Conservation (phyloP, 345 rosid genomes). For the Leavenworthia alabamica region DNA sequence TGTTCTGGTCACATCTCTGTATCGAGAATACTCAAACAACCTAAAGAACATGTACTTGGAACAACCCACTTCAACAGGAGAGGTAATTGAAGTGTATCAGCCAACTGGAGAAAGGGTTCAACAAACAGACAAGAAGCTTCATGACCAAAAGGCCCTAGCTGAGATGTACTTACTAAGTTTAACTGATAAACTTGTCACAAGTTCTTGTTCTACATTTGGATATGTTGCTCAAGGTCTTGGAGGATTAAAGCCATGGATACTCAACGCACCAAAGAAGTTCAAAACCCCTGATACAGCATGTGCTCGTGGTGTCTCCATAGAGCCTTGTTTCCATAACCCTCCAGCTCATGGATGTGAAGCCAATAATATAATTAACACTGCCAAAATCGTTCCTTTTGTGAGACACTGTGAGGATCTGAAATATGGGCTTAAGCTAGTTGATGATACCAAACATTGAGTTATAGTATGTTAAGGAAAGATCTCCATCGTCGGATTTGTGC, state of each 20-base stretch:
- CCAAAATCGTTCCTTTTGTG: conserved; percentile 26
- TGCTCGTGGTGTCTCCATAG: conserved; percentile 27
- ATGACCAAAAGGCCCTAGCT: conserved; percentile 51
- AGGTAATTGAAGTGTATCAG: conserved; percentile 32
- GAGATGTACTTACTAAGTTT: conserved; percentile 53
- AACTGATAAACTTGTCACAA: conserved; percentile 43
- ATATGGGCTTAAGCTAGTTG: conserved; percentile 35
- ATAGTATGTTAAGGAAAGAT: too few relatives aligned
- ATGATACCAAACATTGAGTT: conserved; percentile 18
- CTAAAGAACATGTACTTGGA: conserved; percentile 47
- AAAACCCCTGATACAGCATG: conserved; percentile 33
- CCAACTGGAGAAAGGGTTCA: conserved; percentile 54
- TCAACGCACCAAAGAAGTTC: conserved; percentile 8
- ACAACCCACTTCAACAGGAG: conserved; percentile 33
- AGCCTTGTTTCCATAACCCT: conserved; percentile 39
- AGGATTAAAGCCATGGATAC: conserved; percentile 32
- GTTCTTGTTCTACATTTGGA: conserved; percentile 55
- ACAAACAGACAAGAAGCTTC: conserved; percentile 35
- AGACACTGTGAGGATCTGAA: conserved; percentile 37
- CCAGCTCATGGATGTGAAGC: conserved; percentile 28
- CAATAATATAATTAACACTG: not conserved
- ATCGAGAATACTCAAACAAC: conserved; percentile 37
- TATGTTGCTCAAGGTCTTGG: conserved; percentile 56
- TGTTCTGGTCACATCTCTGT: conserved; percentile 47
- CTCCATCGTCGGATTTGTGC: not conserved